Evolutionary conservation across 129 eudicot genomes (phyloP).

Genomic region (Ambrosia artemisiifolia): DNA sequence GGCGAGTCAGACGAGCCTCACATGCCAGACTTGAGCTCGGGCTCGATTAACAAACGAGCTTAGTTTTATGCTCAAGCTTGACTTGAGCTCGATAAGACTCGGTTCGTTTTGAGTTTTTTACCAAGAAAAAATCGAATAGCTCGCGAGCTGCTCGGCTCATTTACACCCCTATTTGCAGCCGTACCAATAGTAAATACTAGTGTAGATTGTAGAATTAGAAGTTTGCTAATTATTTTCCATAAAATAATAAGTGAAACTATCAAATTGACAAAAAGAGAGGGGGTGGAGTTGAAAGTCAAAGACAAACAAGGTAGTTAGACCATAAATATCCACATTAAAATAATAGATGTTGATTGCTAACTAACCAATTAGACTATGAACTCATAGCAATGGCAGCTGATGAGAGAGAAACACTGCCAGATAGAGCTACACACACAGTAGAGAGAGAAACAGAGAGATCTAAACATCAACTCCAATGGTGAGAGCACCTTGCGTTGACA

Average conservation of each 20-base stretch:
- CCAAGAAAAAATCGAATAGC: too few relatives aligned
- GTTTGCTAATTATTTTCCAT: background rate
- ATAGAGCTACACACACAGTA: background rate
- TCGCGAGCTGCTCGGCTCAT: too few relatives aligned
- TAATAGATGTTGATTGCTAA: slow-evolving; percentile 38
- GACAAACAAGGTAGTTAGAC: slow-evolving; percentile 26
- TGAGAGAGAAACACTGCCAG: slow-evolving; percentile 34
- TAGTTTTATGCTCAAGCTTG: too few relatives aligned
- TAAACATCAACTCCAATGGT: slow-evolving; percentile 21
- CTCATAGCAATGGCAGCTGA: slow-evolving; percentile 29
- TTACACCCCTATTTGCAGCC: too few relatives aligned
- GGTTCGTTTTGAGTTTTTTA: too few relatives aligned
- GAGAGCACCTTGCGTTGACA: slow-evolving; percentile 40
- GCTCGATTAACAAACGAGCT: too few relatives aligned
- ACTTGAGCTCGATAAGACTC: too few relatives aligned
- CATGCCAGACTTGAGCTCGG: too few relatives aligned
- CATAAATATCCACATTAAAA: slow-evolving; percentile 27
- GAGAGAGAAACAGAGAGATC: slow-evolving; percentile 24
- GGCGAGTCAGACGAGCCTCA: too few relatives aligned
- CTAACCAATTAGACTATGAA: slow-evolving; percentile 35
- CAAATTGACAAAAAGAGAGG: background rate
- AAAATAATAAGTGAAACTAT: background rate
- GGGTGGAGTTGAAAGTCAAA: background rate
- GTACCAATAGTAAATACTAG: too few relatives aligned
- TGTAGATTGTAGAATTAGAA: too few relatives aligned